phyloP scores from a whole-genome alignment of 108 stramenopile genomes.

The Discostella pseudostelligera region DNA sequence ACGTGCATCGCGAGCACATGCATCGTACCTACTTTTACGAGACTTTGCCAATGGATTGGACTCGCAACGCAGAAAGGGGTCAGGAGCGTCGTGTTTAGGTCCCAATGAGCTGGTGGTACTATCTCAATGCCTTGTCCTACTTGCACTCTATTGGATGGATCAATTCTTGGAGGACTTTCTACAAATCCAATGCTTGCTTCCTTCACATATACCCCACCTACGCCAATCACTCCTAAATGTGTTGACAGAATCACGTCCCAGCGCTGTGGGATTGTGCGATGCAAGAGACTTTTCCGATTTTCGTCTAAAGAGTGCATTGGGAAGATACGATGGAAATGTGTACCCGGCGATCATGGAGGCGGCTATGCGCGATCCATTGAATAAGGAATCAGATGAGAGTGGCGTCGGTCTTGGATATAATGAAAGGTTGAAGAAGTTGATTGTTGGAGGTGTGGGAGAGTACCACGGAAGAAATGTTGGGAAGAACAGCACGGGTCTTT shows the following conservation, averaged over 20 bases:
- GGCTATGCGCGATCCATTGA: slow-evolving; percentile 80
- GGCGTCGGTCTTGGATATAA: slow-evolving; percentile 68
- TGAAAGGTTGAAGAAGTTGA: slow-evolving; percentile 69
- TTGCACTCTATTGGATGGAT: slow-evolving; percentile 88
- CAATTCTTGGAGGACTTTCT: slow-evolving; percentile 84
- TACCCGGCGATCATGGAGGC: slow-evolving; percentile 87
- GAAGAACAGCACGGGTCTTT: slow-evolving; percentile 15
- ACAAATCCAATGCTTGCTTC: slow-evolving; percentile 62
- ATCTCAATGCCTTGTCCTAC: slow-evolving; percentile 63
- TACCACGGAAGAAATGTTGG: slow-evolving; percentile 44
- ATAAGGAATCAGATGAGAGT: slow-evolving; percentile 51
- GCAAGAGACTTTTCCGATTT: slow-evolving; percentile 89
- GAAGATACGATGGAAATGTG: slow-evolving; percentile 87
- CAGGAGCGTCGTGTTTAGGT: slow-evolving; percentile 43
- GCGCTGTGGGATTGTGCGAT: slow-evolving; percentile 89
- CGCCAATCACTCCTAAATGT: slow-evolving; percentile 56
- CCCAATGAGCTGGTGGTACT: slow-evolving; percentile 57
- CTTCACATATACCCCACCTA: slow-evolving; percentile 50
- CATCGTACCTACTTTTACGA: slow-evolving; percentile 67
- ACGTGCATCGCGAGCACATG: slow-evolving; percentile 73
- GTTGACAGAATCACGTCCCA: slow-evolving; percentile 60
- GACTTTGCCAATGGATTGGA: slow-evolving; percentile 69
- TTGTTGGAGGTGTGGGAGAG: slow-evolving; percentile 71
- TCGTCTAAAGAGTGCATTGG: slow-evolving; percentile 83
- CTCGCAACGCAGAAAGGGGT: slow-evolving; percentile 44